A percentile compares a stretch with the other conserved stretches of the same genome.
phyloP scores from a whole-genome alignment of 2,329 filamentous ascomycete species.

The Gyromitra esculenta region DNA sequence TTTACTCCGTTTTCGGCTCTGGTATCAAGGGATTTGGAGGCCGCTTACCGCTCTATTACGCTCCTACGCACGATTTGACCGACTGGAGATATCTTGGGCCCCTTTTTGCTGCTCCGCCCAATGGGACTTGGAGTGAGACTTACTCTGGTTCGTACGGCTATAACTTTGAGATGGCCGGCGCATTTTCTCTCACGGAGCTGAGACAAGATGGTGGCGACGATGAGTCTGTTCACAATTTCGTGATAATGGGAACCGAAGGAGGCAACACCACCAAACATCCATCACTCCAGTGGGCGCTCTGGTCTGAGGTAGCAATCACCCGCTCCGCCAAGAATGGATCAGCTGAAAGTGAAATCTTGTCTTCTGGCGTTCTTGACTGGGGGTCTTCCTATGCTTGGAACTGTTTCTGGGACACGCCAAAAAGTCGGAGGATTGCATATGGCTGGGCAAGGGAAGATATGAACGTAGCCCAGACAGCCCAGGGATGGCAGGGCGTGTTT shows the following conservation, averaged over 20 bases:
- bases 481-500: slow-evolving; percentile 59
- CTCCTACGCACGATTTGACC: slow-evolving; percentile 50
- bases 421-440: slow-evolving; percentile 41
- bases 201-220: slow-evolving; percentile 46
- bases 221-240: slow-evolving; percentile 50
- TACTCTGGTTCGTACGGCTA: slow-evolving; percentile 61
- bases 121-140: slow-evolving; percentile 51
- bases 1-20: slow-evolving; percentile 61
- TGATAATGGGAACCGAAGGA: slow-evolving; percentile 47
- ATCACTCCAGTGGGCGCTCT: slow-evolving; percentile 46
- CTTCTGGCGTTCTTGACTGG: slow-evolving; percentile 63
- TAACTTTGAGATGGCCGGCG: slow-evolving; percentile 64
- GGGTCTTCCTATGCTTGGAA: slow-evolving; percentile 48
- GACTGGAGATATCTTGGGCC: slow-evolving; percentile 55
- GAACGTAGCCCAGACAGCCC: slow-evolving; percentile 27
- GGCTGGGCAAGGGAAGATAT: slow-evolving; percentile 51
- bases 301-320: slow-evolving; percentile 45
- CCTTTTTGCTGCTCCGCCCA: slow-evolving; percentile 46
- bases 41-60: slow-evolving; percentile 61
- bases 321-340: slow-evolving; percentile 47
- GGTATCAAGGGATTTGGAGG: slow-evolving; percentile 62
- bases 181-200: slow-evolving; percentile 60
- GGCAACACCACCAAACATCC: slow-evolving; percentile 43
- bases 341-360: slow-evolving; percentile 61
- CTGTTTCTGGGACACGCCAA: slow-evolving; percentile 43